Base-by-base conservation (phyloP, 768 basidiomycete species). In the Trametes cubensis region DNA sequence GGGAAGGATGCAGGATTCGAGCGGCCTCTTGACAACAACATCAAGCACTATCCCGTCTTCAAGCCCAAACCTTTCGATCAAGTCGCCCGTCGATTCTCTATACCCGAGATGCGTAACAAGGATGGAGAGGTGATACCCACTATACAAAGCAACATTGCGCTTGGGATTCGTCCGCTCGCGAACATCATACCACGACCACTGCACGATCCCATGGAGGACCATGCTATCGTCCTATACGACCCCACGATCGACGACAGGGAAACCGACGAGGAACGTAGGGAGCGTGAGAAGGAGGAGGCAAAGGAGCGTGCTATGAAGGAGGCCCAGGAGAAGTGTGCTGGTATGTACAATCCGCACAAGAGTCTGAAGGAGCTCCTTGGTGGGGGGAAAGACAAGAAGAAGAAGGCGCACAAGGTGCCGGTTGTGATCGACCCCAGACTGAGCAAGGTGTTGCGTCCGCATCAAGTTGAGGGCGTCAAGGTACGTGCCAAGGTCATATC, bases 381-480 rank as follows among this genome's bases (percentile, higher is more conserved):
- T 20, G 85, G 91, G 70, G 83, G 82, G 21, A 83, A 81, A 66
- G 83, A 83, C 68, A 85, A 86, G 78, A 89, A 88, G 71, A 81
- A 82, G 63, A 79, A 82, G 56, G 75, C 77, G 20, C 78, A 82
- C 15, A 98, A 97, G 75, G 94, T 99, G 3, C 90, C 96, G 3
- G 96, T 99, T 13, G 97, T 99, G 41, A 97, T 99, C 45, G 96
- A 98, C 71, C 96, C 96, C 5, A 80, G 83, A 41, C 77, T 99
- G 39, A 77, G 83, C 38, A 96, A 93, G 72, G 92, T 96, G 18
- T 82, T 99, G 26, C 85, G 96, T 47, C 96, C 96, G 20, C 96
- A 99, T 87, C 96, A 99, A 74, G 86, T 99, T 25, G 97, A 98
- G 74, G 96, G 96, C 62, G 95, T 98, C 60, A 96, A 96, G 82